Conservation (phyloP, 441 rosid genomes). For the Euphorbia celastroides region DNA sequence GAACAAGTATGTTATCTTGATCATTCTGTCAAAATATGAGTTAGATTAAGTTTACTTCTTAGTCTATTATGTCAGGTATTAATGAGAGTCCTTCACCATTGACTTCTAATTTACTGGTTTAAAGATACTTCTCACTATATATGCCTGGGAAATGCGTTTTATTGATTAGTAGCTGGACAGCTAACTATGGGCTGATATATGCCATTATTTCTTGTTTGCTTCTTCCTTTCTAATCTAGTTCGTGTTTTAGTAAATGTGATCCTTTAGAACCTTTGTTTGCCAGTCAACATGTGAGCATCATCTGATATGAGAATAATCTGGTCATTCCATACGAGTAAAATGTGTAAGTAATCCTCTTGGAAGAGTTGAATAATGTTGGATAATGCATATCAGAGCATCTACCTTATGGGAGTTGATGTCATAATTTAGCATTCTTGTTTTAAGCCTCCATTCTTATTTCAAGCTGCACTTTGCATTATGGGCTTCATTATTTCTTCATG, state of each 20-base stretch:
- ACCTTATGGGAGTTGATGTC: background rate
- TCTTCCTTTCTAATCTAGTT: background rate
- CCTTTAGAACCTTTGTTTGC: background rate
- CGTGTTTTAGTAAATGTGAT: background rate
- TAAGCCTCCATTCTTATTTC: background rate
- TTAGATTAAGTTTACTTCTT: background rate
- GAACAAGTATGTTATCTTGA: slow-evolving; percentile 64
- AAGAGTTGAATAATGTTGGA: background rate
- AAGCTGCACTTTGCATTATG: background rate
- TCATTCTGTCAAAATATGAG: background rate
- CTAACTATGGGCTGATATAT: background rate
- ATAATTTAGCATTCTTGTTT: background rate
- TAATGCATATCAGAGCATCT: background rate
- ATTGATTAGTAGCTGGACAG: background rate
- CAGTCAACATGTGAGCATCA: background rate
- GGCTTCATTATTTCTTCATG: background rate
- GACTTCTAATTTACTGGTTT: background rate
- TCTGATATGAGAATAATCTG: background rate
- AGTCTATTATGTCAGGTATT: background rate
- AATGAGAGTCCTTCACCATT: background rate
- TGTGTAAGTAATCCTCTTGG: background rate
- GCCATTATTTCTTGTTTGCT: background rate
- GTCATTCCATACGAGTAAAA: background rate
- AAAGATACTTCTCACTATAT: background rate
- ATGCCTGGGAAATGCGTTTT: background rate